Base-by-base conservation (phyloP, 169 alveolate genomes). In the Eimeria maxima region DNA sequence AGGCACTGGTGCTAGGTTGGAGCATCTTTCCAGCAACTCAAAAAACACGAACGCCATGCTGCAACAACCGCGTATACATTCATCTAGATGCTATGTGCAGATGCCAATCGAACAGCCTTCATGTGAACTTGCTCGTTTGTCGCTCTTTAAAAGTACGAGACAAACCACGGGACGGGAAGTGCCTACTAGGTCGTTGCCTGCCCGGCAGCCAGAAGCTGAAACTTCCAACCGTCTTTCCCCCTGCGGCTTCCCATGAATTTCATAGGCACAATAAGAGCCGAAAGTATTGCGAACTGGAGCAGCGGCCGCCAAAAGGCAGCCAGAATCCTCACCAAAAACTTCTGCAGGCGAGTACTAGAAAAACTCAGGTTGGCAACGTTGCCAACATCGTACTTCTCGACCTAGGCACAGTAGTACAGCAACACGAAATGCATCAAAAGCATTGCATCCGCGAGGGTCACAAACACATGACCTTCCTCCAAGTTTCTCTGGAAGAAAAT, bases 161-260 rank as follows among this genome's bases (percentile, higher is more conserved):
- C 55, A 14, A 73, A 14, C 55, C 83, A 20, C 0, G 6, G 63
- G 20, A 20, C n/a, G 65, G 38, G 20, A 8, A 47, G 44, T 3
- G 67, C 93, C 11, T 57, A 87, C 93, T 87, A 63, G 22, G 93
- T 87, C n/a, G n/a, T 83, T 42, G 93, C 93, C 81, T 87, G 93
- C 5, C 93, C 93, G n/a, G 65, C 50, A 4, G 67, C 93, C 13
- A 87, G 67, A 38, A 87, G 57, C 60, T 87, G 78, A 55, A 87
- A 87, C 22, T 87, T 87, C 93, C 93, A 87, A 14, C 65, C 93
- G 27, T 87, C 38, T 18, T 50, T 87, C 10, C 81, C 93, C 33
- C 93, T 81, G 22, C 93, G 93, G 27, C 67, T 60, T 3, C 38
- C 67, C 63, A 87, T 87, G 20, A 38, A 29, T 67, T 63, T 87